These are phyloP conservation scores for Ceratocystis destructans DNA, from an alignment of 2,329 filamentous ascomycete genomes.

Conservation along the genomic window DNA sequence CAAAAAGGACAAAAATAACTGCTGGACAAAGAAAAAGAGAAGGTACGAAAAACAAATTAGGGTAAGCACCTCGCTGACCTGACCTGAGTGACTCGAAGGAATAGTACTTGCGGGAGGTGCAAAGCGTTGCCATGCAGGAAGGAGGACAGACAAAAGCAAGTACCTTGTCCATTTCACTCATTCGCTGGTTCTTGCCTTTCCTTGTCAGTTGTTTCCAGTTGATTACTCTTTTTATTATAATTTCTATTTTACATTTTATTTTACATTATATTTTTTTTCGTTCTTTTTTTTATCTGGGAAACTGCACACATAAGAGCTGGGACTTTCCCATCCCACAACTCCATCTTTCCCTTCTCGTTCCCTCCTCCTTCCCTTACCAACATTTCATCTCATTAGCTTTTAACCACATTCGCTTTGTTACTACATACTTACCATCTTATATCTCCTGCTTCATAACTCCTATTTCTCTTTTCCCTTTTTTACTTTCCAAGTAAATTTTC, in stretches of 20 bases:
- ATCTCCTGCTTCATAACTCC: constrained; percentile 14
- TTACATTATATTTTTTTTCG: not conserved
- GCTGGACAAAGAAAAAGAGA: not conserved
- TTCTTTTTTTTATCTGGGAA: not conserved
- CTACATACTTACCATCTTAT: constrained; percentile 8
- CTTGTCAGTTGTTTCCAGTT: constrained; percentile 4
- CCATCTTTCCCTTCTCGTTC: constrained; percentile 20
- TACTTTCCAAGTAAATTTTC: constrained; percentile 22
- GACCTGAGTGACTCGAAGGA: not conserved
- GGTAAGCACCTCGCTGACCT: constrained; percentile 5
- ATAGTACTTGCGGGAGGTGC: constrained; percentile 3
- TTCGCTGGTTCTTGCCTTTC: constrained; percentile 7
- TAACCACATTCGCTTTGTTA: constrained; percentile 11
- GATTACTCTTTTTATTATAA: constrained; percentile 1
- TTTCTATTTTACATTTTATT: not conserved
- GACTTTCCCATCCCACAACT: constrained; percentile 16
- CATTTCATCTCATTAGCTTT: constrained; percentile 14
- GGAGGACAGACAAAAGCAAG: constrained; percentile 6
- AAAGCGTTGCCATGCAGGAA: constrained; percentile 6
- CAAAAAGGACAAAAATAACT: not conserved
- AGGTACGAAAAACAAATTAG: not conserved
- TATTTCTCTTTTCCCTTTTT: constrained; percentile 16
- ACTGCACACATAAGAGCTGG: constrained; percentile 14
- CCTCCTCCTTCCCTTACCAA: constrained; percentile 21
- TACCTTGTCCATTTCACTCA: not conserved